These are phyloP conservation scores for Leccinum barrowsii DNA, from an alignment of 768 basidiomycete species.

Conservation along the genomic window DNA sequence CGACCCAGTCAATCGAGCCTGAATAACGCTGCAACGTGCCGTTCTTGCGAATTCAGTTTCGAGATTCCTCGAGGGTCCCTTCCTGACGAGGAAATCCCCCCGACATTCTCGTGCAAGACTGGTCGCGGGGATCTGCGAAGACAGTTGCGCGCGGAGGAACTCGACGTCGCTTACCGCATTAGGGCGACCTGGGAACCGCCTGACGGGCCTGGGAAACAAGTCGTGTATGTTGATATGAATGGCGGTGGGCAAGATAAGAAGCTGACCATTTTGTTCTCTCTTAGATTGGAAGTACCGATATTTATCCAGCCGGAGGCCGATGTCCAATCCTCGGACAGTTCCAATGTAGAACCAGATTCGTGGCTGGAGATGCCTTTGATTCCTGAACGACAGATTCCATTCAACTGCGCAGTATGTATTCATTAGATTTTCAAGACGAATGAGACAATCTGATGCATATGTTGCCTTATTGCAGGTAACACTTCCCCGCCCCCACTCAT, in stretches of 20 bases:
- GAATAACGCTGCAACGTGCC: constrained; percentile 23
- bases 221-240: constrained; percentile 42
- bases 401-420: constrained; percentile 60
- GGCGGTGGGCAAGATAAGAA: background rate
- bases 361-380: constrained; percentile 71
- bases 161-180: constrained; percentile 53
- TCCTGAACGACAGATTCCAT: constrained; percentile 59
- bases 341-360: constrained; percentile 39
- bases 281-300: constrained; percentile 64
- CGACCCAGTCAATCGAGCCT: constrained; percentile 44
- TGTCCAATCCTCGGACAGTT: constrained; percentile 55
- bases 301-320: constrained; percentile 57
- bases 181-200: constrained; percentile 56
- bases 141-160: constrained; percentile 31
- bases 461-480: constrained; percentile 42
- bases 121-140: constrained; percentile 26
- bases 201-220: constrained; percentile 40
- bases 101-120: constrained; percentile 47
- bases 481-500: constrained; percentile 56
- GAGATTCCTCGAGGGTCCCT: constrained; percentile 48
- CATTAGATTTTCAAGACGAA: background rate
- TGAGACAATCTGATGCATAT: background rate
- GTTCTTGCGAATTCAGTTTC: constrained; percentile 49
- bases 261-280: constrained; percentile 9
- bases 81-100: constrained; percentile 57